Base-by-base conservation (phyloP, 2,329 filamentous ascomycete species). In the Byssoonygena ceratinophila region DNA sequence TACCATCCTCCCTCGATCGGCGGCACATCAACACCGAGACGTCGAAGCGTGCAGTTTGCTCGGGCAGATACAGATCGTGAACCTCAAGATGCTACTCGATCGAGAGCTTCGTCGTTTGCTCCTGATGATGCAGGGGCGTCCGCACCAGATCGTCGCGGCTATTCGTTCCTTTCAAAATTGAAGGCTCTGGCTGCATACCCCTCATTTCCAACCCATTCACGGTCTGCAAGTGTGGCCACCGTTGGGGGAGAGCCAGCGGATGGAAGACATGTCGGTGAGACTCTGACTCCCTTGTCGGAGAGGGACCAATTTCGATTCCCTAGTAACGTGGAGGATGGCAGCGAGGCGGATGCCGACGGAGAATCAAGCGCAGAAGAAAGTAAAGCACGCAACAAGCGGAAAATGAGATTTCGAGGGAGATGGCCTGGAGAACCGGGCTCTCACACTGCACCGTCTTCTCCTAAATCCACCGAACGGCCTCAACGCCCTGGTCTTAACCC, bases 291-390 rank as follows among this genome's bases (percentile, higher is more conserved):
- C 4, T 67, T 66, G 14, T 73, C 72, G n/a, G 75, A 78, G 60
- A 68, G 71, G 55, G 71, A 70, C 25, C 69, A 71, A 27, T 70
- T 74, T 44, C 72, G 74, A 53, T 72, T 80, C 57, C 77, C 77
- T 8, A 72, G 76, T 18, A 79, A 76, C 0, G 65, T 81, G 52
- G 68, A 71, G 39, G 77, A 79, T 58, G 81, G 80, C 18, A 86
- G 82, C 64, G 87, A 90, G 65, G 81, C 76, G 12, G 83, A 85
- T 62, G 83, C 85, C 0, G 87, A 92, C 65, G 87, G 84, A 1
- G 90, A 94, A 64, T 87, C 92, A 64, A 94, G 88, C 41, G 86
- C 83, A 0, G 87, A 89, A 49, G 90, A 95, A 63, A 77, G 76
- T 61, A 68, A n/a, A 64, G 70, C 12, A 72, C 74, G 49, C 62